Percentiles rank a stretch among this genome's conserved stretches.
Conservation (phyloP, 2,329 filamentous ascomycete genomes). For the Fusarium coffeatum region DNA sequence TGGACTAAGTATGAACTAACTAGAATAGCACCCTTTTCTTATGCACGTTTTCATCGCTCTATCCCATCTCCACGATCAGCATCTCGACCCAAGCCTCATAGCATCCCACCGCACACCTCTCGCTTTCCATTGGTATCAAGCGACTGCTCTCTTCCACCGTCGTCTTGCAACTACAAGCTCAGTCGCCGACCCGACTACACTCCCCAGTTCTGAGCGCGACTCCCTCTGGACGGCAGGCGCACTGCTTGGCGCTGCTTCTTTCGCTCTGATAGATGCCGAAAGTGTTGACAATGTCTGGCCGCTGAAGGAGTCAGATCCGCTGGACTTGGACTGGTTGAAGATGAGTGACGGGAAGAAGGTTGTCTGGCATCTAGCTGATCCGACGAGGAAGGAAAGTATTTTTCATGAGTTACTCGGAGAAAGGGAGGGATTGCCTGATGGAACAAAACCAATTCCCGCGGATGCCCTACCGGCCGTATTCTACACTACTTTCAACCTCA, state of each 20-base stretch:
- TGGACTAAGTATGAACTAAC: background rate
- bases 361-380: constrained; percentile 64
- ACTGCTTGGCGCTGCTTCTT: constrained; percentile 59
- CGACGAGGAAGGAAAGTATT: constrained; percentile 59
- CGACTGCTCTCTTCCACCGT: constrained; percentile 59
- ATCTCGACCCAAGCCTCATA: constrained; percentile 47
- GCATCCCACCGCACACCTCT: constrained; percentile 49
- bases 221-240: constrained; percentile 60
- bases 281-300: constrained; percentile 66
- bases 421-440: constrained; percentile 16
- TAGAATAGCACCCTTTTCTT: constrained; percentile 60
- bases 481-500: constrained; percentile 45
- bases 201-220: constrained; percentile 56
- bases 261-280: constrained; percentile 57
- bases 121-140: constrained; percentile 61
- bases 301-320: constrained; percentile 54
- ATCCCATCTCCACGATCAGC: constrained; percentile 65
- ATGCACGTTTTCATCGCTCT: constrained; percentile 66
- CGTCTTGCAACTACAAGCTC: constrained; percentile 52
- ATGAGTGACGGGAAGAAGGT: constrained; percentile 67
- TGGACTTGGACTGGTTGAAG: constrained; percentile 68
- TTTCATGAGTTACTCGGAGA: constrained; percentile 52
- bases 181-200: constrained; percentile 39
- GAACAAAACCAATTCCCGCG: constrained; percentile 17
- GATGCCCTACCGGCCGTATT: constrained; percentile 50